Evolutionary conservation across 192 early-diverging fungal species (phyloP).

Genomic region (Coemansia sp.): DNA sequence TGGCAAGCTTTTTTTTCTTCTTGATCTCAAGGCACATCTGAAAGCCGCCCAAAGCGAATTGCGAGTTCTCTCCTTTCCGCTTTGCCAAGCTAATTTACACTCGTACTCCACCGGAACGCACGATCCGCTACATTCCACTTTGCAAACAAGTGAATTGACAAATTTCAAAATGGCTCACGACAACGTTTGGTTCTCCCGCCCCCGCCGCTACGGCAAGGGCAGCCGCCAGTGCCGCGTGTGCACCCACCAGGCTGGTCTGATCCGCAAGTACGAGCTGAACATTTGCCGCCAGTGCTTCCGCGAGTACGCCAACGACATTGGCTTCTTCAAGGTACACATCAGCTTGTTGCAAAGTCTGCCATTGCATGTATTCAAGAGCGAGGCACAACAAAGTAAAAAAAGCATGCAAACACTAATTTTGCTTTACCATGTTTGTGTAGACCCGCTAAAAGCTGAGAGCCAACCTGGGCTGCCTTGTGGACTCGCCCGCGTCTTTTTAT

Average conservation of each 20-base stretch:
- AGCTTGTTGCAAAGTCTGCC: not conserved
- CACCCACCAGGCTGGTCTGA: conserved; percentile 98
- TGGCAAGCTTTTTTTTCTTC: not conserved
- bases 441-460: conserved; percentile 18
- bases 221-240: conserved; percentile 99
- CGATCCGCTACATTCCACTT: conserved; percentile 4
- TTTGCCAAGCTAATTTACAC: conserved; percentile 9
- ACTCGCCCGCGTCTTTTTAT: conserved; percentile 1
- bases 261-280: conserved; percentile 99
- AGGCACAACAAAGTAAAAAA: not conserved
- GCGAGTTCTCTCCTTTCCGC: conserved; percentile 29
- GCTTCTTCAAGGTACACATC: conserved; percentile 89
- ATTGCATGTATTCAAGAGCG: not conserved
- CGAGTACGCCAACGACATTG: conserved; percentile 96
- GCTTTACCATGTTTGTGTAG: conserved; percentile 8
- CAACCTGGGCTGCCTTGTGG: not conserved
- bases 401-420: not conserved
- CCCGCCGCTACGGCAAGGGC: conserved; percentile 95
- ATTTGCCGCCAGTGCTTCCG: conserved; percentile 99
- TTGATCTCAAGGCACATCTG: not conserved
- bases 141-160: conserved; percentile 23
- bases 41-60: not conserved
- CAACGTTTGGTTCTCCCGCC: conserved; percentile 97
- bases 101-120: conserved; percentile 17
- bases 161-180: conserved; percentile 85